Evolutionary conservation across 192 early-diverging fungal species (phyloP), one percentile per base, ranked within the genome.

Genomic region (Diversispora eburnea): DNA sequence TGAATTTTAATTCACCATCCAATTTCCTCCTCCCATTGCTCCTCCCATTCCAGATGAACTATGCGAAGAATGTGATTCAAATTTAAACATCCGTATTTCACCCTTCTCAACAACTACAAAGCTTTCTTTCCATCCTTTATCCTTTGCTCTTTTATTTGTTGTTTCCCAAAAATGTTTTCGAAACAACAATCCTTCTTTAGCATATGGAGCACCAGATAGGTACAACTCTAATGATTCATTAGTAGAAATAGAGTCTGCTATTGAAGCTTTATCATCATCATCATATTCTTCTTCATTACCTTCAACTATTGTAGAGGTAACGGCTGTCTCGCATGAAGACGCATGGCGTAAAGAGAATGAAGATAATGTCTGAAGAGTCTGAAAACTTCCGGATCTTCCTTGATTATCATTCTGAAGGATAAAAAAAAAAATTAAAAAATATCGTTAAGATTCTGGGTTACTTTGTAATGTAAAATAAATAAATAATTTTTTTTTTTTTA

Each of bases 81-180:
- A 81, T 70, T 91, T 87, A 81, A 89, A 94, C 91, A 95, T 90
- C 42, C 84, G 84, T n/a, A 98, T 81, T 39, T 92, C 90, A 13
- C 93, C 89, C 59, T 91, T 83, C 52, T 89, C 88, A 15, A 90
- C 81, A 0, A 93, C 83, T 10, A 91, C 85, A 22, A 91, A 87
- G 65, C 91, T 87, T 22, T 95, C 93, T 70, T 83, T 83, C 96
- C 96, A 96, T n/a, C 85, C 86, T 12, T 94, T 89, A 78, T 94
- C 84, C 51, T 90, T 90, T 7, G 93, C 91, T 82, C 92, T 93
- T 67, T 92, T 87, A 62, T 87, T 90, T 0, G 83, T 84, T 15
- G 84, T 80, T 67, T 93, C 93, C 77, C 90, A 86, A 65, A 92
- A 74, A 77, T 95, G 92, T 80, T 98, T 98, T 59, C 94, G 85